A percentile compares a stretch with the other conserved stretches of the same genome.
Conservation (phyloP, 768 basidiomycete genomes). For the Termitomyces sp. region DNA sequence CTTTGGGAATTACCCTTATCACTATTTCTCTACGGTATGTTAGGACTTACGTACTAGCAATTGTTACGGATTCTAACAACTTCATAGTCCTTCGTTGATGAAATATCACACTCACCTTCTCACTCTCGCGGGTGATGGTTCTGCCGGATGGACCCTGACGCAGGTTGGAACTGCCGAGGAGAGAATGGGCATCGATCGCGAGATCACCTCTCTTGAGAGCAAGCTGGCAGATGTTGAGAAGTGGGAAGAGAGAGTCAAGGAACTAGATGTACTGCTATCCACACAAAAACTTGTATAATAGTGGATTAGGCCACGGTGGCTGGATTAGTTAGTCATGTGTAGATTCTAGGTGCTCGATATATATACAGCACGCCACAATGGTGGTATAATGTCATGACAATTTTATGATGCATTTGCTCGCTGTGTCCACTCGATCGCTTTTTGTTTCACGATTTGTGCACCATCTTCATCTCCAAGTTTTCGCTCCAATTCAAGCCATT, state of each 20-base stretch:
- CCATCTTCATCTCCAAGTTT: conserved; percentile 87
- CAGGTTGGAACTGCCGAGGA: conserved; percentile 73
- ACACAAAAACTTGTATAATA: conserved; percentile 33
- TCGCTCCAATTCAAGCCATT: conserved; percentile 89
- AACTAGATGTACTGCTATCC: conserved; percentile 56
- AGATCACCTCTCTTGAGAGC: conserved; percentile 64
- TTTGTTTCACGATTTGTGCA: conserved; percentile 74
- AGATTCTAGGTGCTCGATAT: neutral
- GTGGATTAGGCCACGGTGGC: neutral
- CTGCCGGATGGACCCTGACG: conserved; percentile 68
- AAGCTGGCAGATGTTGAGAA: conserved; percentile 65
- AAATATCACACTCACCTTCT: conserved; percentile 90
- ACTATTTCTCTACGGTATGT: conserved; percentile 84
- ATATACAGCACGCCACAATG: neutral
- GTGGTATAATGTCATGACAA: neutral
- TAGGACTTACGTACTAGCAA: neutral
- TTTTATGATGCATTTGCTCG: conserved; percentile 42
- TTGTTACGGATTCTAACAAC: neutral
- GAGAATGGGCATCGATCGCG: conserved; percentile 69
- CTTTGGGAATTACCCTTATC: conserved; percentile 85
- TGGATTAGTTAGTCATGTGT: neutral
- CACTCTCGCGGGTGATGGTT: conserved; percentile 69
- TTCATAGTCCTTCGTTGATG: conserved; percentile 67
- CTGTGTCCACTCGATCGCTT: conserved; percentile 91
- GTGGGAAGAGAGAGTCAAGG: conserved; percentile 71